phyloP scores from a whole-genome alignment of 1,284 basidiomycete species.

The Entoloma clypeatum region DNA sequence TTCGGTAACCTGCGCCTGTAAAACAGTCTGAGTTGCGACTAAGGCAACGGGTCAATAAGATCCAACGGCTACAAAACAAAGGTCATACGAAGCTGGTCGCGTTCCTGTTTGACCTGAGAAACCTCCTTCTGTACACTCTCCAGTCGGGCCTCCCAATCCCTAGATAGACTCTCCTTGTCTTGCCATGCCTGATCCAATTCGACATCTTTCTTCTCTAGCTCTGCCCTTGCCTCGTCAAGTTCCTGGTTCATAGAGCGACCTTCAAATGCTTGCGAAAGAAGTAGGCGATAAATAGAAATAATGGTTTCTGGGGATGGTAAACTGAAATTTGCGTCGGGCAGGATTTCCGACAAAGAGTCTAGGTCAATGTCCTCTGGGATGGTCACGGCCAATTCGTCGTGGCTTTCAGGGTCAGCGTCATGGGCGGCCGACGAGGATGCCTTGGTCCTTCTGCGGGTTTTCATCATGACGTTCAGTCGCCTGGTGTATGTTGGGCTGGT shows the following conservation, averaged over 20 bases:
- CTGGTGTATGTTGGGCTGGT: slow-evolving; percentile 25
- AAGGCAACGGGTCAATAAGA: slow-evolving; percentile 15
- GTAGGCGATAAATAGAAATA: slow-evolving; percentile 54
- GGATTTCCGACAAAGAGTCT: slow-evolving; percentile 48
- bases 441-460: slow-evolving; percentile 42
- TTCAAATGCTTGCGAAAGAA: slow-evolving; percentile 54
- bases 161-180: slow-evolving; percentile 58
- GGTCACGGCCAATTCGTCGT: slow-evolving; percentile 28
- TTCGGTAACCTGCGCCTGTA: slow-evolving; percentile 52
- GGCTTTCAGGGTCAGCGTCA: slow-evolving; percentile 18
- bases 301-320: slow-evolving; percentile 56
- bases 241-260: slow-evolving; percentile 53
- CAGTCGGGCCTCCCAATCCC: slow-evolving; percentile 50
- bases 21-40: slow-evolving; percentile 49
- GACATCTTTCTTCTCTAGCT: slow-evolving; percentile 63
- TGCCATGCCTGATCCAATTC: slow-evolving; percentile 77
- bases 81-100: slow-evolving; percentile 58
- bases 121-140: slow-evolving; percentile 54
- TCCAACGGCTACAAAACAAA: slow-evolving; percentile 6
- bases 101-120: slow-evolving; percentile 50
- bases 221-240: slow-evolving; percentile 62
- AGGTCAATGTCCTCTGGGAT: slow-evolving; percentile 59
- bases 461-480: slow-evolving; percentile 30
- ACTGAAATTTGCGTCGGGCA: slow-evolving; percentile 52
- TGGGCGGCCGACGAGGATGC: slow-evolving; percentile 27